Base-by-base conservation (phyloP, 495 filamentous ascomycete species). In the Talaromyces liani region DNA sequence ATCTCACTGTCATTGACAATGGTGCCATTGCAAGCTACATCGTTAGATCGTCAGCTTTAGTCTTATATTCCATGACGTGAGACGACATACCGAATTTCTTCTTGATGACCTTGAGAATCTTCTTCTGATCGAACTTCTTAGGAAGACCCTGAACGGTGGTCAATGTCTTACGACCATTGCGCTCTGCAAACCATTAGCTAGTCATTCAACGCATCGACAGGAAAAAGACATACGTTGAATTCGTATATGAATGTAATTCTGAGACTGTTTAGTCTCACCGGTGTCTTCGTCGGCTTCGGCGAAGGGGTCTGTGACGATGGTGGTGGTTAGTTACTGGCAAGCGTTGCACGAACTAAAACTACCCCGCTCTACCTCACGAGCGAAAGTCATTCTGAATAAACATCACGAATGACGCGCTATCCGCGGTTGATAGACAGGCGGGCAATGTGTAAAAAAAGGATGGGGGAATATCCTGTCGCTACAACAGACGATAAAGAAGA, bases 141-240 rank as follows among this genome's bases (percentile, higher is more conserved):
- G 94, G 92, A 66, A 98, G 86, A 78, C 94, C 94, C 85, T 98
- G 93, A 68, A 98, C 92, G 68, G 94, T 98, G 67, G 94, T 98
- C 91, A 98, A 86, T 80, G 94, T 98, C 87, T 98, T 98, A 78
- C 95, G 95, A 88, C 94, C 94, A 98, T 98, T 98, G 81, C 94
- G 95, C 86, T 98, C 94, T 98, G 75, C 64, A 60, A 51, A 57
- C 65, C 25, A 60, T 77, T 70, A 75, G 72, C 57, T 24, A 24
- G 22, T 24, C 22, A 24, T 24, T 24, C 22, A 24, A 24, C 22
- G 22, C 22, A 24, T 24, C 22, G 22, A 24, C 22, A 24, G 22
- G 22, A 24, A 24, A 24, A 24, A 24, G 22, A 24, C 92, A 72
- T 88, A 98, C 94, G 94, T 80, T 98, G 94, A 78, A 98, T 98